These are phyloP conservation scores for Diaporthe amygdali DNA, from an alignment of 2,329 filamentous ascomycete genomes.

Conservation along the genomic window DNA sequence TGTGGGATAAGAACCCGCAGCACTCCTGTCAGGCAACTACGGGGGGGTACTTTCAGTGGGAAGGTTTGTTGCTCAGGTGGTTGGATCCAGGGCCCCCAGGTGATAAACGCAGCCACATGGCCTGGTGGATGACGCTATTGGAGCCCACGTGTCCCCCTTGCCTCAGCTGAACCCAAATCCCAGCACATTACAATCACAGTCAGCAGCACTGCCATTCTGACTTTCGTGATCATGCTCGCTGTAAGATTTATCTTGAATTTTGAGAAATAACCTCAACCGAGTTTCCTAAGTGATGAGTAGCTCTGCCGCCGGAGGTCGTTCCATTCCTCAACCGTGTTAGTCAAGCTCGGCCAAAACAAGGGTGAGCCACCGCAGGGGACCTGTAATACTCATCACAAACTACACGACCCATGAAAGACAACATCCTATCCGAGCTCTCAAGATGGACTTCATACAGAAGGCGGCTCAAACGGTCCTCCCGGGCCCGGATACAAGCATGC, in stretches of 20 bases:
- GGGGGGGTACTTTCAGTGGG: background rate
- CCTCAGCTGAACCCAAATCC: background rate
- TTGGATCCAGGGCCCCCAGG: background rate
- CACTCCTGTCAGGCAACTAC: background rate
- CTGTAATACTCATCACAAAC: background rate
- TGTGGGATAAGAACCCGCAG: background rate
- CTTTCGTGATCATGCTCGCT: background rate
- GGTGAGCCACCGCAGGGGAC: background rate
- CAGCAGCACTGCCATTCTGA: background rate
- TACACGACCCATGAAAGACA: background rate
- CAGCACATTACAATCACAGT: background rate
- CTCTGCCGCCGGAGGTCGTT: background rate
- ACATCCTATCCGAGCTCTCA: background rate
- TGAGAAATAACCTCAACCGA: background rate
- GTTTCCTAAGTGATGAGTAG: background rate
- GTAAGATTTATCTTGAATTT: background rate
- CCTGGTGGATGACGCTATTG: background rate
- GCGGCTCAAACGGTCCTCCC: background rate
- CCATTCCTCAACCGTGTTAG: background rate
- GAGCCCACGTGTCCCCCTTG: background rate
- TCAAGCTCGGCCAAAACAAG: background rate
- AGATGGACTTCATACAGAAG: constrained; percentile 3
- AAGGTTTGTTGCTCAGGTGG: background rate
- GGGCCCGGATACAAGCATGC: background rate
- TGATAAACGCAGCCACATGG: background rate